Evolutionary conservation across 192 early-diverging fungal species (phyloP).

Genomic region (Coemansia sp.): DNA sequence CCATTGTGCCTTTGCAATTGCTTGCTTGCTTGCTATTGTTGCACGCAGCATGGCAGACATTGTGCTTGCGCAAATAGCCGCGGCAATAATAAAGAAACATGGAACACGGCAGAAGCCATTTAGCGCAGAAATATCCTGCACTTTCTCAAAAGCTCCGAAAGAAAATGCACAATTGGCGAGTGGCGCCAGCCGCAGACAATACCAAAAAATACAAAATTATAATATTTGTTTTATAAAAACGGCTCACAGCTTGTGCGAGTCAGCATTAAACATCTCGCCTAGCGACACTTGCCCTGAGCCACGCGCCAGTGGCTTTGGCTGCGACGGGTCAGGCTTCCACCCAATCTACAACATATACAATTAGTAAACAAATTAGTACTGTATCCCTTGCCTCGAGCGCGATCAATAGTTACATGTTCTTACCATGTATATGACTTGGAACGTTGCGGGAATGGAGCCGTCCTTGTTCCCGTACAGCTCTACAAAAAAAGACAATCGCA

Average conservation of each 20-base stretch:
- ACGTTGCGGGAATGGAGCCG: slow-evolving; percentile 90
- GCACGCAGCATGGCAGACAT: background rate
- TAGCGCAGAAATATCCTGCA: slow-evolving; percentile 5
- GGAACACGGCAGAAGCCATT: background rate
- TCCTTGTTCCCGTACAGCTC: slow-evolving; percentile 87
- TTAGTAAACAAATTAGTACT: background rate
- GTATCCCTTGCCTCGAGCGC: background rate
- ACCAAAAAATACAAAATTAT: background rate
- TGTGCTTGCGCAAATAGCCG: slow-evolving; percentile 6
- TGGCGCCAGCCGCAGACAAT: slow-evolving; percentile 7
- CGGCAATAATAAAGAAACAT: slow-evolving; percentile 6
- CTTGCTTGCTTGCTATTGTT: slow-evolving; percentile 5
- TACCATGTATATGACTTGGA: slow-evolving; percentile 76
- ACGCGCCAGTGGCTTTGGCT: slow-evolving; percentile 78
- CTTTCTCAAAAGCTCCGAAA: slow-evolving; percentile 7
- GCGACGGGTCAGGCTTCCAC: slow-evolving; percentile 88
- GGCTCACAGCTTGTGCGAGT: slow-evolving; percentile 41
- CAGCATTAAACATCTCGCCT: slow-evolving; percentile 61
- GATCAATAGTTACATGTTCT: background rate
- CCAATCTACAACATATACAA: slow-evolving; percentile 63
- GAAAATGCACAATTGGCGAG: slow-evolving; percentile 4
- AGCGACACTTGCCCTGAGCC: slow-evolving; percentile 82
- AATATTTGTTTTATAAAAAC: background rate
- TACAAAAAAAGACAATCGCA: slow-evolving; percentile 24
- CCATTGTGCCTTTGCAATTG: slow-evolving; percentile 10